Evolutionary conservation across 441 rosid genomes (phyloP), one percentile per base, ranked within the genome.

Genomic region (Syzygium malaccense): DNA sequence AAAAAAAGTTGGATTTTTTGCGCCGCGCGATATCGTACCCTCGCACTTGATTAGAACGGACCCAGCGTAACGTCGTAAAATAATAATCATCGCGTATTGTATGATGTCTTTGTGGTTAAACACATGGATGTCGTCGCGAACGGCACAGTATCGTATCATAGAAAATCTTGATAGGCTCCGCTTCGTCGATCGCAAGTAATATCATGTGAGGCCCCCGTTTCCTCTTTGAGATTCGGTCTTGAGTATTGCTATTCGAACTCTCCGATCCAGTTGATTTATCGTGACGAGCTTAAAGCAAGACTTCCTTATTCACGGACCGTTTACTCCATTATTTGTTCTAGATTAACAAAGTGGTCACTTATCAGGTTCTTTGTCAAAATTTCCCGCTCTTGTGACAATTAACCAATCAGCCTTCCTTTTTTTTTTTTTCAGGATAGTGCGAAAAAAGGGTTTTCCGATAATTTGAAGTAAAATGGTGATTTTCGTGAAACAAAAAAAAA

Each of bases 261-360:
- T 0, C 7, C 14, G 5, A 32, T 68, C 25, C 19, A 10, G 18
- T 32, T 33, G 45, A 32, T 68, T 64, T 9, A 64, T 64, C 1
- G 4, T 17, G 4, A 17, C 2, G 2, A 30, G 1, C 23, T 64
- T 15, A 0, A 64, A 30, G 17, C 4, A 23, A 64, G 4, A 30
- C 0, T 64, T 0, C 0, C 6, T 30, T 30, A 30, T 64, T 54
- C 17, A 54, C 18, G 7, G 17, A 54, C 55, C 19, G 55, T 14
- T 54, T 45, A 54, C 15, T 14, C 18, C 6, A 15, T 15, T 54
- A 14, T 54, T 54, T 1, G 7, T 54, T 54, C 2, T 14, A 4
- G 55, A 54, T 54, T 14, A 53, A 53, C 55, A 1, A 53, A 53
- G 55, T 53, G 55, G 6, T 53, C 55, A 14, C 18, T 14, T 4